Evolutionary conservation across 768 basidiomycete species (phyloP).

Genomic region (Leucocoprinus birnbaumii): DNA sequence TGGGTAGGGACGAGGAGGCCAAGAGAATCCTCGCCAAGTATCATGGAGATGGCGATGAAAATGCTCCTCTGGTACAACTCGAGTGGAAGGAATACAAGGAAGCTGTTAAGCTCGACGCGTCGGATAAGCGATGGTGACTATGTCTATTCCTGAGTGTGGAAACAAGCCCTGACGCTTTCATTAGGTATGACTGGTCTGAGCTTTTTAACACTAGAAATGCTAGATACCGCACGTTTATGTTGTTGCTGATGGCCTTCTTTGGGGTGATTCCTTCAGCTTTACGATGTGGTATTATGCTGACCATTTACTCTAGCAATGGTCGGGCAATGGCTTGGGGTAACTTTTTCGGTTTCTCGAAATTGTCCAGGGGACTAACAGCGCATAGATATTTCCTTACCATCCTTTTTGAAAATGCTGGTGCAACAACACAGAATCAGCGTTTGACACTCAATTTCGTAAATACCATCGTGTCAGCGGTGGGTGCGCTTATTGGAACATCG

Average conservation of each 20-base stretch:
- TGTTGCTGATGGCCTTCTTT: conserved; percentile 53
- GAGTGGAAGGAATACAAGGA: conserved; percentile 54
- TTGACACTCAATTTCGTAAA: conserved; percentile 41
- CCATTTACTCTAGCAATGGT: conserved; percentile 39
- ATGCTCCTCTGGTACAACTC: conserved; percentile 47
- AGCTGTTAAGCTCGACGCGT: conserved; percentile 43
- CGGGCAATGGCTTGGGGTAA: conserved; percentile 42
- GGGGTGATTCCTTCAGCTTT: conserved; percentile 26
- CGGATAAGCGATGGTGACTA: conserved; percentile 54
- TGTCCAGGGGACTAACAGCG: not conserved
- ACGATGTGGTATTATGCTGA: not conserved
- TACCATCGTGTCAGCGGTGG: conserved; percentile 36
- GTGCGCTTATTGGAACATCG: conserved; percentile 38
- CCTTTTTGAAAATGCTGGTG: conserved; percentile 36
- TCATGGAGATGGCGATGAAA: conserved; percentile 48
- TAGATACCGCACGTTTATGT: conserved; percentile 43
- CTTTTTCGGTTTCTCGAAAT: too few relatives aligned
- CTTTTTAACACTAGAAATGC: conserved; percentile 45
- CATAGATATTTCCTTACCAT: conserved; percentile 41
- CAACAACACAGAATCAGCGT: conserved; percentile 33
- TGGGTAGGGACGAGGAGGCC: conserved; percentile 47
- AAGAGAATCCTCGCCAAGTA: conserved; percentile 45
- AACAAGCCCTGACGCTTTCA: not conserved
- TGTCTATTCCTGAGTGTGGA: not conserved
- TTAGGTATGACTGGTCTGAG: conserved; percentile 49